Evolutionary conservation across 2,329 filamentous ascomycete species (phyloP), one percentile per base, ranked within the genome.

Genomic region (Claviceps maximensis): DNA sequence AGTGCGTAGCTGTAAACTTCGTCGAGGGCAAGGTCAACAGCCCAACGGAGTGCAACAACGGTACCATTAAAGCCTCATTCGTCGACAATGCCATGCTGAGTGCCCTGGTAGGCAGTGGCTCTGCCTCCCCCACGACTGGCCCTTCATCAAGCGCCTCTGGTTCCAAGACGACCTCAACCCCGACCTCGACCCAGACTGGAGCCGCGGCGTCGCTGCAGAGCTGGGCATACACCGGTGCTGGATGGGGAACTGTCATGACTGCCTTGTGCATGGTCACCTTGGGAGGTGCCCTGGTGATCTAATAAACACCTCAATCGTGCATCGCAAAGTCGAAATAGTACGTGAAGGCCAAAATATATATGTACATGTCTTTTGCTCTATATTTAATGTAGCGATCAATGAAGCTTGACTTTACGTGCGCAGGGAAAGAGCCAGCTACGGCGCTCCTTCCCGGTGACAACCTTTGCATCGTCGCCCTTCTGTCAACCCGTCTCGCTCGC

Each of bases 1-100:
- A 81, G 77, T 81, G 78, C 60, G 66, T 77, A 44, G 70, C 71
- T 36, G 75, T 80, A 58, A 75, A 75, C 57, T 82, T 82, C 58
- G 75, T 82, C 56, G 60, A 62, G n/a, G 70, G 70, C 55, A 58
- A 63, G n/a, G 62, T 59, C 40, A 58, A 63, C 19, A 41, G 41
- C 19, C 54, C 63, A 12, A 63, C 66, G 25, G 56, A 61, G 3
- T 72, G 69, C 64, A 65, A 57, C 25, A 72, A 72, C 61, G 61
- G 65, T 25, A 63, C 47, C 33, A 55, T 68, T 50, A 63, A 59
- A 33, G 64, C 56, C 29, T 64, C 56, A 53, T 66, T 68, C 56
- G 57, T 54, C 60, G 56, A 57, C 56, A 69, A 72, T 56, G 25
- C 58, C 21, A 58, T 62, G 41, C 67, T 72, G 29, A 59, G 63